A percentile compares a stretch with the other conserved stretches of the same genome.
Conservation (phyloP, 495 filamentous ascomycete species). For the Hypoxylon crocopeplum region DNA sequence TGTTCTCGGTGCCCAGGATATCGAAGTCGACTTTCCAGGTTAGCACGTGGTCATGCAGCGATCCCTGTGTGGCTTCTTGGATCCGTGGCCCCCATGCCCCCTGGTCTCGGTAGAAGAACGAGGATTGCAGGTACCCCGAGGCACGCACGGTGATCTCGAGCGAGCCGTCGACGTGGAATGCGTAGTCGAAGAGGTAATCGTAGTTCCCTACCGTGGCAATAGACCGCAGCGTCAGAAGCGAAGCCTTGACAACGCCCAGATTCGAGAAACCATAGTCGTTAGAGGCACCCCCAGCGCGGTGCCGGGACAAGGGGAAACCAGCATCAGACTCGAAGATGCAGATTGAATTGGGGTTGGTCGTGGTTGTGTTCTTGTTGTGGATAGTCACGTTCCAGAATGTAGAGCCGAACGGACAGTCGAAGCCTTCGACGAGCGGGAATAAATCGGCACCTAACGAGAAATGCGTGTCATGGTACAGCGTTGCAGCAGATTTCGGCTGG, state of each 20-base stretch:
- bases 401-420: conserved; percentile 60
- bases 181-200: conserved; percentile 56
- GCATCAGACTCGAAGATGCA: conserved; percentile 62
- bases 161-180: conserved; percentile 63
- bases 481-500: conserved; percentile 54
- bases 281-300: conserved; percentile 43
- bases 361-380: conserved; percentile 44
- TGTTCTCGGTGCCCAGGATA: conserved; percentile 56
- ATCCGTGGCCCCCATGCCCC: conserved; percentile 58
- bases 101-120: conserved; percentile 56
- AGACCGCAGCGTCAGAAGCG: conserved; percentile 51
- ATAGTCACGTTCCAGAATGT: conserved; percentile 52
- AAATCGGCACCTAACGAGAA: conserved; percentile 52
- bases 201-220: conserved; percentile 63
- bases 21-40: conserved; percentile 65
- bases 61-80: conserved; percentile 52
- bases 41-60: conserved; percentile 60
- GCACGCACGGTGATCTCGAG: conserved; percentile 63
- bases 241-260: conserved; percentile 52
- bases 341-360: conserved; percentile 49
- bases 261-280: conserved; percentile 47
- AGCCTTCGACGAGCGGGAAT: conserved; percentile 57
- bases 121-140: conserved; percentile 62
- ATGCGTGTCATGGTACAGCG: conserved; percentile 54
- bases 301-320: conserved; percentile 55